Evolutionary conservation across 768 basidiomycete genomes (phyloP), one percentile per base, ranked within the genome.

Genomic region (Mrakia gelida): DNA sequence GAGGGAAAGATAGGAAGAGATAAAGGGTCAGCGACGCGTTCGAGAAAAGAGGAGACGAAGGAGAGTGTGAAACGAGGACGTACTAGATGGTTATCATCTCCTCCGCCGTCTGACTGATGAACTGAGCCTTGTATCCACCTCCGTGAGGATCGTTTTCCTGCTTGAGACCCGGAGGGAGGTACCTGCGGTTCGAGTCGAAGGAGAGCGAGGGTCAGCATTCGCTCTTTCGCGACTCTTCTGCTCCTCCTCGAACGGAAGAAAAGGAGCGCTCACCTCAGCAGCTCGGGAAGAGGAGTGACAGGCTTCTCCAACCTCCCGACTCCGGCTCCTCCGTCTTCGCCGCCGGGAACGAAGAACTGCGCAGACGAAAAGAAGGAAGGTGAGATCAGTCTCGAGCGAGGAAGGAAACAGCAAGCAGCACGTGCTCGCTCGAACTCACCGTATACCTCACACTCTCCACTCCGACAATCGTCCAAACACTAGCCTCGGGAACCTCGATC

Each of bases 381-480:
- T 8, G 38, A 38, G 38, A 8, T 38, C 38, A 38, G 38, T 38
- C 38, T 38, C 38, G 38, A 38, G 38, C 38, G 38, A 3, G 38
- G 8, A 38, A 38, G 38, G 38, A 8, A 38, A 38, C 4, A 38
- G 38, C 3, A 38, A 38, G 38, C 3, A 38, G 8, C 38, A 8
- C 38, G 38, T 3, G 38, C 38, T 38, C 38, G 38, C 8, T 38
- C 38, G 8, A 8, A 38, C 38, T 38, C 38, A 38, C 38, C 38
- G 49, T 72, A 28, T 77, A 63, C 21, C 59, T 7, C 56, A 77
- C 76, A 7, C 70, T 41, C 77, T 78, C 77, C 30, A 78, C 72
- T 43, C 71, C 68, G 32, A 78, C 71, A 11, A 78, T 54, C 26
- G 77, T 73, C 77, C 77, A 78, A 21, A 78, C 32, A 43, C 71